A percentile compares a stretch with the other conserved stretches of the same genome.
phyloP scores from a whole-genome alignment of 495 filamentous ascomycete genomes.

The Astrocystis sublimbata region DNA sequence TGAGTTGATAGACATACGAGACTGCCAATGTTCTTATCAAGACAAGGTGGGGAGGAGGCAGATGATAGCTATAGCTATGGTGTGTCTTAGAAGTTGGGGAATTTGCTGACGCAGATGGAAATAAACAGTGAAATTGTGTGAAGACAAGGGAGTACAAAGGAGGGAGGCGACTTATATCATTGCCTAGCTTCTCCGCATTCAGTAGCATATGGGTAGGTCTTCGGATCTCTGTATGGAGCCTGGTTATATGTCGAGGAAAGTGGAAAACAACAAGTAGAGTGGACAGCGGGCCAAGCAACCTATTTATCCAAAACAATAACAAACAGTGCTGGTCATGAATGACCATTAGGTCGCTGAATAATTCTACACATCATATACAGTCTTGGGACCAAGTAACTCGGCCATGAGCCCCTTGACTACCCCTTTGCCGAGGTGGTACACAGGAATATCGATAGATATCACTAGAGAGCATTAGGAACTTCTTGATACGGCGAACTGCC shows the following conservation, averaged over 20 bases:
- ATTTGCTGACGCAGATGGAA: slow-evolving; percentile 6
- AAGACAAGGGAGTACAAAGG: slow-evolving; percentile 5
- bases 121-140: slow-evolving; percentile 4
- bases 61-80: neutral
- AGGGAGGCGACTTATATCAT: neutral
- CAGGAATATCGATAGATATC: slow-evolving; percentile 10
- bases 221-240: slow-evolving; percentile 6
- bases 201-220: neutral
- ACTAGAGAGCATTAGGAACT: too few species aligned
- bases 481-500: slow-evolving; percentile 5
- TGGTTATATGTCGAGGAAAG: neutral
- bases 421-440: neutral
- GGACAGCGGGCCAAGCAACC: neutral
- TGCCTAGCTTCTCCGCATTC: neutral
- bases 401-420: slow-evolving; percentile 12
- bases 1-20: slow-evolving; percentile 5
- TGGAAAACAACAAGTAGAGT: slow-evolving; percentile 2
- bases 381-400: neutral
- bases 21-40: slow-evolving; percentile 3
- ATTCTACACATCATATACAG: neutral
- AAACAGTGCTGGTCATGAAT: neutral
- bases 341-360: neutral
- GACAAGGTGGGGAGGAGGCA: slow-evolving; percentile 1
- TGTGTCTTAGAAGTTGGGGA: slow-evolving; percentile 6
- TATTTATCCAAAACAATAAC: slow-evolving; percentile 13